Percentiles rank a stretch among this genome's conserved stretches.
Conservation (phyloP, 352 stramenopile species). For the Pythium apleroticum region DNA sequence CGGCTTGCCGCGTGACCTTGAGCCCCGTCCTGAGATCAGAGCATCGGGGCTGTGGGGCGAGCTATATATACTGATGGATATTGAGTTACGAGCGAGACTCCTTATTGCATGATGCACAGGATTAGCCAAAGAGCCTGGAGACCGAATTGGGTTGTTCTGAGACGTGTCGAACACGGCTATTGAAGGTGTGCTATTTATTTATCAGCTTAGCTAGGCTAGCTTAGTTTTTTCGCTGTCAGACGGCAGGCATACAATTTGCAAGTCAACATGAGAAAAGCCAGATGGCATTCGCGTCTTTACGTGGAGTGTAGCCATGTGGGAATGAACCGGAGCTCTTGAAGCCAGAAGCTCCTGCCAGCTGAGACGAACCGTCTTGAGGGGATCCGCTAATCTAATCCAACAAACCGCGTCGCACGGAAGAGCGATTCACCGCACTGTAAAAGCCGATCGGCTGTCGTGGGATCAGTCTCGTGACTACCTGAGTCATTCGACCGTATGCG, state of each 20-base stretch:
- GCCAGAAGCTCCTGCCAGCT: slow-evolving; percentile 1
- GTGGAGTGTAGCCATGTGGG: slow-evolving; percentile 9
- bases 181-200: no score
- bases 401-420: no score
- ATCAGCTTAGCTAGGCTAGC: not conserved
- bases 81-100: no score
- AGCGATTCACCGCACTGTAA: no score
- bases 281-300: not conserved
- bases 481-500: not conserved
- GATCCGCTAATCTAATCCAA: no score
- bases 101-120: no score
- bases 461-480: not conserved
- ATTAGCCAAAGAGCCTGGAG: not conserved
- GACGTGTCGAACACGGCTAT: not conserved
- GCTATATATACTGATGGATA: not conserved
- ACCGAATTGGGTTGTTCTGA: no score
- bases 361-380: not conserved
- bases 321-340: not conserved
- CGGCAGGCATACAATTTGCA: slow-evolving; percentile 5
- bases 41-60: not conserved
- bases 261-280: slow-evolving; percentile 4
- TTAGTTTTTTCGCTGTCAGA: slow-evolving; percentile 1
- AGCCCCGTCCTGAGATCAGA: not conserved
- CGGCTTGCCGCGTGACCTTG: not conserved
- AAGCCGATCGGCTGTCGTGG: not conserved